phyloP scores from a whole-genome alignment of 768 basidiomycete species.

The Pisolithus albus region DNA sequence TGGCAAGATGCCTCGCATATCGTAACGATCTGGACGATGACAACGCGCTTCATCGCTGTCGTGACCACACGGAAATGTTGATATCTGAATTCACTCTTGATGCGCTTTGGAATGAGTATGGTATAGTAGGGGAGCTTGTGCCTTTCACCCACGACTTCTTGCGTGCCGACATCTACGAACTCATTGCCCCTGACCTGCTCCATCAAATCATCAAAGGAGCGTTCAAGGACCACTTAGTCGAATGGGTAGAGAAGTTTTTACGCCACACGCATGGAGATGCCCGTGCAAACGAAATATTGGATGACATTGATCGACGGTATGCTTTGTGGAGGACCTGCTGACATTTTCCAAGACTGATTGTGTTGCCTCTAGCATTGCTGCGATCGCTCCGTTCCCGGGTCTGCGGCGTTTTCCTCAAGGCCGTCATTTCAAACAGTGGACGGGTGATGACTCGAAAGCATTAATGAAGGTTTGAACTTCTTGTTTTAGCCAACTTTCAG shows the following conservation, averaged over 20 bases:
- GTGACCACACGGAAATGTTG: too few relatives aligned
- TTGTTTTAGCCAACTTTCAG: neutral
- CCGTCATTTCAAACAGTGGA: constrained; percentile 32
- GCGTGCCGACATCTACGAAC: constrained; percentile 26
- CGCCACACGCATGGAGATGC: constrained; percentile 2
- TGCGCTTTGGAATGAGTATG: too few relatives aligned
- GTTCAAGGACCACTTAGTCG: too few relatives aligned
- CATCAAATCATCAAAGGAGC: constrained; percentile 29
- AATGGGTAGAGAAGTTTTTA: constrained; percentile 27
- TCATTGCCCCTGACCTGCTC: constrained; percentile 23
- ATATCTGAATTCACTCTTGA: too few relatives aligned
- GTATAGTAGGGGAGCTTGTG: constrained; percentile 24
- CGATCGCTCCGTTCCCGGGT: constrained; percentile 20
- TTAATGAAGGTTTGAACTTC: constrained; percentile 31
- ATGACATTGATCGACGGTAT: constrained; percentile 27
- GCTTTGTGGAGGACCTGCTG: neutral
- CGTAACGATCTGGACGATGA: too few relatives aligned
- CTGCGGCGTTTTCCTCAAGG: constrained; percentile 27
- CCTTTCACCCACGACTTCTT: constrained; percentile 28
- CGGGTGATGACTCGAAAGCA: constrained; percentile 33
- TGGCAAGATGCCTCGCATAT: too few relatives aligned
- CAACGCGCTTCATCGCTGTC: too few relatives aligned
- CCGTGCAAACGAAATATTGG: constrained; percentile 13
- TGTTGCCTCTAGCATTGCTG: constrained; percentile 20
- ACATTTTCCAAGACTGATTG: too few relatives aligned